These are phyloP conservation scores for Capsella rubella DNA, from an alignment of 441 rosid species.

Conservation along the genomic window DNA sequence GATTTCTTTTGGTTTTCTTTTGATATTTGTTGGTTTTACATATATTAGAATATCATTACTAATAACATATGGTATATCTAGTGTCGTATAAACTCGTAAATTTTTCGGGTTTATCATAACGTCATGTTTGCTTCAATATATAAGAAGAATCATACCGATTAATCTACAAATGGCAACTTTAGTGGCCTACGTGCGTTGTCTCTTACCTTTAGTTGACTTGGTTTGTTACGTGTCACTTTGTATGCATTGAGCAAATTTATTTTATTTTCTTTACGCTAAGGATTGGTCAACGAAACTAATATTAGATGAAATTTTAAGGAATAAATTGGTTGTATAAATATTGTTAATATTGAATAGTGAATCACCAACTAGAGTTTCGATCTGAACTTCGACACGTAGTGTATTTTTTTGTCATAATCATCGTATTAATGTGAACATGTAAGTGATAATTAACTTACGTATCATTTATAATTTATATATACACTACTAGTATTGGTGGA, in stretches of 20 bases:
- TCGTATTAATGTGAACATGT: not conserved
- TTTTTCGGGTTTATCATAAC: no score
- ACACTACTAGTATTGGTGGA: not conserved
- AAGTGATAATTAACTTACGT: not conserved
- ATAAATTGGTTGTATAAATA: not conserved
- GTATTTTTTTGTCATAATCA: not conserved
- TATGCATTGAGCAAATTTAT: no score
- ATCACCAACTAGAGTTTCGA: conserved; percentile 4
- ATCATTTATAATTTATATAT: not conserved
- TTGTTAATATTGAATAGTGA: not conserved
- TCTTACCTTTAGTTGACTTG: not conserved
- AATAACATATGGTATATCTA: no score
- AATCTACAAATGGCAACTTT: not conserved
- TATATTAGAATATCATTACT: no score
- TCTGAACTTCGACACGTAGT: not conserved
- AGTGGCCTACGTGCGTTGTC: not conserved
- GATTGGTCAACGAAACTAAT: not conserved
- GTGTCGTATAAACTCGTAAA: no score
- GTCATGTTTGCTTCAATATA: not conserved
- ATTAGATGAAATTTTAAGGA: not conserved
- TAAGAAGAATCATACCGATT: not conserved
- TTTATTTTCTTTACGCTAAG: not conserved
- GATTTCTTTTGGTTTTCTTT: no score
- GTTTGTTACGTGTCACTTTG: no score
- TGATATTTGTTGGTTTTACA: no score